Evolutionary conservation across 257 asterid genomes (phyloP).

Genomic region (Scutellaria galericulata): DNA sequence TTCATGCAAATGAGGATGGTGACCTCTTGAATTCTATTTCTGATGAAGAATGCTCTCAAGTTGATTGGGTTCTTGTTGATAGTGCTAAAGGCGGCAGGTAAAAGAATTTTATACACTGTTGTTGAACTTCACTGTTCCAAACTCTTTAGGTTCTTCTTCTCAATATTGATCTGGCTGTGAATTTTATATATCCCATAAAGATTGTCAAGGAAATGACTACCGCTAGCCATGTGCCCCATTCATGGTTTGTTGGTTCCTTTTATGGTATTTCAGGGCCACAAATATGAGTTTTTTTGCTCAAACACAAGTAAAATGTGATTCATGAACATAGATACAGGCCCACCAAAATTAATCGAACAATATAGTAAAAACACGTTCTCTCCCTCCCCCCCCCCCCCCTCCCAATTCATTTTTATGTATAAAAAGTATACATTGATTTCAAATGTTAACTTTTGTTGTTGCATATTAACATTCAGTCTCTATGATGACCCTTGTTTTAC

Average conservation of each 20-base stretch:
- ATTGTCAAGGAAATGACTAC: background rate
- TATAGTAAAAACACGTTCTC: too few species aligned
- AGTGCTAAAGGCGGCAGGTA: conserved; percentile 98
- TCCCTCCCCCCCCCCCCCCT: background rate
- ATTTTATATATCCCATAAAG: background rate
- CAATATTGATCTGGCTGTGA: conserved; percentile 5
- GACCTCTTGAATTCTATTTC: conserved; percentile 69
- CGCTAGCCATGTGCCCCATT: background rate
- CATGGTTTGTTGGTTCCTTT: conserved; percentile 12
- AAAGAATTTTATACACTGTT: background rate
- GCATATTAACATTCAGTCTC: conserved; percentile 1
- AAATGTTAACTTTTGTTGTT: background rate
- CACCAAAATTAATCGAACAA: background rate
- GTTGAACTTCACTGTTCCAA: background rate
- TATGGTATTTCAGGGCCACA: background rate
- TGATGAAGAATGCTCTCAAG: conserved; percentile 71
- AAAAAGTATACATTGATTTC: background rate
- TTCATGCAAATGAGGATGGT: conserved; percentile 81
- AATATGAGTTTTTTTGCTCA: conserved; percentile 25
- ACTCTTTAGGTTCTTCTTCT: conserved; percentile 22
- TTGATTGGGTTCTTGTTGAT: conserved; percentile 94
- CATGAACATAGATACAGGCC: background rate
- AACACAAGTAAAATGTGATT: background rate
- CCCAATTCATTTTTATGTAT: background rate
- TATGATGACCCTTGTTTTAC: background rate